phyloP scores from a whole-genome alignment of 805 yeast genomes.

The Monosporozyma solicola region DNA sequence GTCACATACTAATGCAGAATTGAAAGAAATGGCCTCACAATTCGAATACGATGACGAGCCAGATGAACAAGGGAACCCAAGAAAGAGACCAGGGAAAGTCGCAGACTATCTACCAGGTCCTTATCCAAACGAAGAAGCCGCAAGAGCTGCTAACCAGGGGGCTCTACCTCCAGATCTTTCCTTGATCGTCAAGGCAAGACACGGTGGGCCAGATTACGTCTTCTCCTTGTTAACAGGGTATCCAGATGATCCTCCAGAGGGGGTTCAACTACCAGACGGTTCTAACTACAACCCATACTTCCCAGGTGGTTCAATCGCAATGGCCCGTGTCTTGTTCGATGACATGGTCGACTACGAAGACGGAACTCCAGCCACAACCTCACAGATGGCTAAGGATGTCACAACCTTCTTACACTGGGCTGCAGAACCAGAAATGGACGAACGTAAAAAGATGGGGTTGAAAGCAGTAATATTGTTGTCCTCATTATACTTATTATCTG shows the following conservation, averaged over 20 bases:
- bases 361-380: slow-evolving; percentile 96
- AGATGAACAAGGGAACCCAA: slow-evolving; percentile 96
- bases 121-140: slow-evolving; percentile 96
- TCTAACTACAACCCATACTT: slow-evolving; percentile 98
- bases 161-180: slow-evolving; percentile 98
- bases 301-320: slow-evolving; percentile 99
- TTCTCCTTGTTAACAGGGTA: slow-evolving; percentile 94
- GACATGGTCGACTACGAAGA: slow-evolving; percentile 97
- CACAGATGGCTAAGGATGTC: slow-evolving; percentile 99
- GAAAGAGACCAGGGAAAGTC: slow-evolving; percentile 96
- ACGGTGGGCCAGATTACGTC: slow-evolving; percentile 94
- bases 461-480: slow-evolving; percentile 80
- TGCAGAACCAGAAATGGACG: slow-evolving; percentile 97
- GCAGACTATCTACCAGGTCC: slow-evolving; percentile 94
- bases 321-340: slow-evolving; percentile 97
- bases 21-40: slow-evolving; percentile 88
- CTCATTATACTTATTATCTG: slow-evolving; percentile 67
- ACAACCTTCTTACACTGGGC: slow-evolving; percentile 96
- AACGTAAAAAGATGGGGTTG: slow-evolving; percentile 92
- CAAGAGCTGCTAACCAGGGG: slow-evolving; percentile 99
- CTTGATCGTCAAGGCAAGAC: slow-evolving; percentile 96
- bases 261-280: slow-evolving; percentile 87
- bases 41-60: slow-evolving; percentile 98
- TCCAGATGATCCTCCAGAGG: slow-evolving; percentile 98
- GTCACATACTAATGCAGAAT: slow-evolving; percentile 85